These are phyloP conservation scores for Pythium aphanidermatum DNA, from an alignment of 352 stramenopile species.

Conservation along the genomic window DNA sequence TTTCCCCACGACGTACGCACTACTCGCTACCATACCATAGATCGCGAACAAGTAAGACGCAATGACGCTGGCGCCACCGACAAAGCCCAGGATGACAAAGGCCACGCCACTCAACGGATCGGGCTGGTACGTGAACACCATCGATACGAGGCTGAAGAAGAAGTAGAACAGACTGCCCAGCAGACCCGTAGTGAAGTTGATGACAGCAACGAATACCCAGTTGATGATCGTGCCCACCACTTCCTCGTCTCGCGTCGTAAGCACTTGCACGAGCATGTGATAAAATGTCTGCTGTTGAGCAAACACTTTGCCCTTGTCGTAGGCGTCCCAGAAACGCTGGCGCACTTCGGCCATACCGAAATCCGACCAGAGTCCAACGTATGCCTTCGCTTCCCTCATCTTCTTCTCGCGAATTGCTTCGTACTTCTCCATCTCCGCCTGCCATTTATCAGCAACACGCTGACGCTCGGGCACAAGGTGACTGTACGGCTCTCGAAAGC, in stretches of 20 bases:
- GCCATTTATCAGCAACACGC: slow-evolving; percentile 50
- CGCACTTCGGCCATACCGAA: slow-evolving; percentile 75
- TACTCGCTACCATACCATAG: slow-evolving; percentile 80
- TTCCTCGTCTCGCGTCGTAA: slow-evolving; percentile 68
- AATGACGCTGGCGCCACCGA: slow-evolving; percentile 71
- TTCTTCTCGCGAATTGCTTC: slow-evolving; percentile 54
- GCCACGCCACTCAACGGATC: slow-evolving; percentile 66
- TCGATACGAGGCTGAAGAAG: slow-evolving; percentile 73
- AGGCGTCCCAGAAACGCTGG: slow-evolving; percentile 71
- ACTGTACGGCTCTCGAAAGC: slow-evolving; percentile 72
- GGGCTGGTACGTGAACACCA: slow-evolving; percentile 82
- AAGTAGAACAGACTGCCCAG: slow-evolving; percentile 82
- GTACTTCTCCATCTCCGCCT: slow-evolving; percentile 42
- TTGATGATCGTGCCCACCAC: slow-evolving; percentile 72
- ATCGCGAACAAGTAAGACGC: slow-evolving; percentile 83
- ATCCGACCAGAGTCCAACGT: slow-evolving; percentile 79
- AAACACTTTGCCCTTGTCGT: slow-evolving; percentile 82
- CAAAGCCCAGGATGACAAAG: slow-evolving; percentile 68
- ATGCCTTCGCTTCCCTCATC: slow-evolving; percentile 75
- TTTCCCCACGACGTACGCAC: slow-evolving; percentile 76
- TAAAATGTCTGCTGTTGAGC: slow-evolving; percentile 86
- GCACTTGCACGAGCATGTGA: slow-evolving; percentile 72
- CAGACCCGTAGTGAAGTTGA: slow-evolving; percentile 87
- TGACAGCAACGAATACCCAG: slow-evolving; percentile 77
- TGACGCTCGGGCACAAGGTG: slow-evolving; percentile 50